A percentile compares a stretch with the other conserved stretches of the same genome.
These are phyloP conservation scores for Gastrolobium bilobum DNA, from an alignment of 306 rosid species.

Conservation along the genomic window DNA sequence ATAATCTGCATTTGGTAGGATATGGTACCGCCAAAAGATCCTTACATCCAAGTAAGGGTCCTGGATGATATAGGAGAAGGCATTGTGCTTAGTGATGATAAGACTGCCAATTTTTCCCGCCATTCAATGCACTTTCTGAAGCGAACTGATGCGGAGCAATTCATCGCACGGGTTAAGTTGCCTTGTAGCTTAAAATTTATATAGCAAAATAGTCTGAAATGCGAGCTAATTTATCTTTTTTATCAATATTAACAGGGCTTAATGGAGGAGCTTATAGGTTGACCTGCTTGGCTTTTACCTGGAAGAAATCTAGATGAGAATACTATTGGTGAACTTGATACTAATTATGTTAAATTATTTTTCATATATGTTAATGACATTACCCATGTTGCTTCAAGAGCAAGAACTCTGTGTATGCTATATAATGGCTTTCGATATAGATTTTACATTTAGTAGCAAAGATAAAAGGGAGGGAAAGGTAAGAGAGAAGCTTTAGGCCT, in stretches of 20 bases:
- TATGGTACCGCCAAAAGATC: constrained; percentile 98
- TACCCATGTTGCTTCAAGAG: constrained; percentile 20
- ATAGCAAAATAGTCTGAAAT: constrained; percentile 3
- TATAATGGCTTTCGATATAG: too few species aligned
- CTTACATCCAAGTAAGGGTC: constrained; percentile 90
- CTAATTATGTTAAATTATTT: constrained; percentile 2
- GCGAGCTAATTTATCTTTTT: constrained; percentile 32
- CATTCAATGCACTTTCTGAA: constrained; percentile 95
- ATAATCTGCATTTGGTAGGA: constrained; percentile 68
- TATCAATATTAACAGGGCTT: constrained; percentile 67
- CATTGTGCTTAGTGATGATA: constrained; percentile 79
- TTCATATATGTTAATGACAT: constrained; percentile 4
- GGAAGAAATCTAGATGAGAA: constrained; percentile 32
- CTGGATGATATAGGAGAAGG: constrained; percentile 88
- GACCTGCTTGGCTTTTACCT: constrained; percentile 36
- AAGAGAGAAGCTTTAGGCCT: too few species aligned
- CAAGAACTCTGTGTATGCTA: not conserved
- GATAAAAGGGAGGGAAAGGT: too few species aligned
- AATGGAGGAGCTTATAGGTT: constrained; percentile 90
- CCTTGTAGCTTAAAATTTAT: constrained; percentile 39
- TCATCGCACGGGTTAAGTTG: constrained; percentile 70
- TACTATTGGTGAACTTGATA: not conserved
- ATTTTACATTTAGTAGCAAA: too few species aligned
- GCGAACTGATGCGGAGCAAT: constrained; percentile 91
- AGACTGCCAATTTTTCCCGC: constrained; percentile 78